A percentile compares a stretch with the other conserved stretches of the same genome.
Conservation (phyloP, 1,284 basidiomycete genomes). For the Meripilus lineatus region DNA sequence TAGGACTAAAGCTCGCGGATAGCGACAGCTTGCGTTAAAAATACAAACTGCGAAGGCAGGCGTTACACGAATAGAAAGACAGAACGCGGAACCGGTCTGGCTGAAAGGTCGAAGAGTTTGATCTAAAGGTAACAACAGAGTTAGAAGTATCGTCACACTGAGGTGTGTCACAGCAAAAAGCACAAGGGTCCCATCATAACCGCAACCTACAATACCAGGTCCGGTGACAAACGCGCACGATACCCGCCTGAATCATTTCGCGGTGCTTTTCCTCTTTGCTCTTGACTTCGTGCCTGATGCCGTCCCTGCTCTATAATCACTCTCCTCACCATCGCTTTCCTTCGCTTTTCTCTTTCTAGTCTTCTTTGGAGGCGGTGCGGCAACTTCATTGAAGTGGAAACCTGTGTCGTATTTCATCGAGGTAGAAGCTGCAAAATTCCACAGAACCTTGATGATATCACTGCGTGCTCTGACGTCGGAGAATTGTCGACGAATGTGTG, state of each 20-base stretch:
- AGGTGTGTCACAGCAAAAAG: no score
- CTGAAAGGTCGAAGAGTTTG: no score
- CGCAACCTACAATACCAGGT: no score
- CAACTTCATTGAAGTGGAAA: not conserved
- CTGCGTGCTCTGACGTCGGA: slow-evolving; percentile 58
- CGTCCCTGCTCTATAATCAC: slow-evolving; percentile 9
- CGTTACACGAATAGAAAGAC: no score
- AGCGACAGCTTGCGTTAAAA: no score
- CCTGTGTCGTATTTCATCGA: slow-evolving; percentile 3
- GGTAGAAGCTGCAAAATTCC: slow-evolving; percentile 42
- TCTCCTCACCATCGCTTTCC: slow-evolving; percentile 16
- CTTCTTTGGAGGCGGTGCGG: slow-evolving; percentile 2
- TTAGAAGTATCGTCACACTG: no score
- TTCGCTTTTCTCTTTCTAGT: slow-evolving; percentile 6
- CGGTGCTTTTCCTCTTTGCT: slow-evolving; percentile 2
- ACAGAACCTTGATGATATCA: slow-evolving; percentile 47
- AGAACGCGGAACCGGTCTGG: no score
- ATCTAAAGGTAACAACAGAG: no score
- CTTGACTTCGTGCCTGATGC: slow-evolving; percentile 8
- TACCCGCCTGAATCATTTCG: no score
- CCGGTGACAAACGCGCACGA: no score
- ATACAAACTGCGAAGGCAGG: no score
- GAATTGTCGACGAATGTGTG: slow-evolving; percentile 45
- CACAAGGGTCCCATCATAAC: no score
- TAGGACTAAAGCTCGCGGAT: slow-evolving; percentile 33